These are phyloP conservation scores for Schwanniomyces occidentalis DNA, from an alignment of 805 yeast species.

Conservation along the genomic window DNA sequence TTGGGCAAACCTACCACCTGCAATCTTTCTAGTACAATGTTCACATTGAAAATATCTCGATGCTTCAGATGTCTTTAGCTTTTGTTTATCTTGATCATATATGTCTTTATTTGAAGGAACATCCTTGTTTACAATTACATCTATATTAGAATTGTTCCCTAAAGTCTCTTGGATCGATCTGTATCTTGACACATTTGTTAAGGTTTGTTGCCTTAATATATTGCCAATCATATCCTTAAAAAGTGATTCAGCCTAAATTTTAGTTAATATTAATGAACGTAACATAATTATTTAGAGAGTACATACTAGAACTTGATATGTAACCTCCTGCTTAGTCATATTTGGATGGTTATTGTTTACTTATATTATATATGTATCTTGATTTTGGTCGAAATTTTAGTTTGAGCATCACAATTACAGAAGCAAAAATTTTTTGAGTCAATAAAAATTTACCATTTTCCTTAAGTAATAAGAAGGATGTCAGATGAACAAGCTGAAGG, in stretches of 20 bases:
- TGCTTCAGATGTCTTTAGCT: conserved; percentile 45
- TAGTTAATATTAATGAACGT: too few species aligned
- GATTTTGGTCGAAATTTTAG: background rate
- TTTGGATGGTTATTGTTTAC: background rate
- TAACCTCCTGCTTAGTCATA: conserved; percentile 19
- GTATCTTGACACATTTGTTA: conserved; percentile 23
- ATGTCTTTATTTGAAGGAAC: conserved; percentile 38
- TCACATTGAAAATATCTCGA: conserved; percentile 70
- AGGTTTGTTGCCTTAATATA: conserved; percentile 32
- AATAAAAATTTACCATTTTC: too few species aligned
- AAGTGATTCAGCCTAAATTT: conserved; percentile 42
- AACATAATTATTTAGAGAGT: background rate
- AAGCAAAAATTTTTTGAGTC: conserved; percentile 2
- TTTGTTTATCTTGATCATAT: conserved; percentile 50
- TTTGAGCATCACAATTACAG: background rate
- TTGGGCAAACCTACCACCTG: conserved; percentile 90
- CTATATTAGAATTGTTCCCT: conserved; percentile 15
- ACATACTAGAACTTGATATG: conserved; percentile 23
- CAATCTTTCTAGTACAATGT: conserved; percentile 82
- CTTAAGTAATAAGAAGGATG: too few species aligned
- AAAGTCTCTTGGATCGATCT: conserved; percentile 18
- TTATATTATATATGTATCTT: too few species aligned
- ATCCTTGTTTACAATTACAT: conserved; percentile 11
- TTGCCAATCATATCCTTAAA: conserved; percentile 33
- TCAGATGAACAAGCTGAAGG: too few species aligned